These are phyloP conservation scores for Clonostachys sp. DNA, from an alignment of 2,329 filamentous ascomycete species.

Conservation along the genomic window DNA sequence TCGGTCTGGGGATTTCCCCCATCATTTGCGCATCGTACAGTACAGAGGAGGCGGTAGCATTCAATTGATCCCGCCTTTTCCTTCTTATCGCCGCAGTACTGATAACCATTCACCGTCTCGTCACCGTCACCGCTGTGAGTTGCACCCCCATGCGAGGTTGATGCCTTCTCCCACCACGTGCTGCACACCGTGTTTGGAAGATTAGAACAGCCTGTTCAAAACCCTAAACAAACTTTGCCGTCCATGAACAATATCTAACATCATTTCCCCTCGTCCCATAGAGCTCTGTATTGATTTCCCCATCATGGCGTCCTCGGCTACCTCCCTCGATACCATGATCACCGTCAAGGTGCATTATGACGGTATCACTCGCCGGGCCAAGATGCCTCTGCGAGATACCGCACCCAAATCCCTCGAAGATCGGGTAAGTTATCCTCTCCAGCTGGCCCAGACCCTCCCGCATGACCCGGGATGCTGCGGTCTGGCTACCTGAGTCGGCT, in stretches of 20 bases:
- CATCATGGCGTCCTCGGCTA: slow-evolving; percentile 3
- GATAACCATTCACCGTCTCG: not conserved
- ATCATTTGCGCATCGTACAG: not conserved
- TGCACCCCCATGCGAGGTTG: no score
- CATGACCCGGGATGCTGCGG: no score
- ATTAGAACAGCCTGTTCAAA: not conserved
- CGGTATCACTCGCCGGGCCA: slow-evolving; percentile 75
- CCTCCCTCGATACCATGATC: slow-evolving; percentile 41
- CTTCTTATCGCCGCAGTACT: slow-evolving; percentile 1
- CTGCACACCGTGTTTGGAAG: not conserved
- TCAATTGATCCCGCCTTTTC: slow-evolving; percentile 3
- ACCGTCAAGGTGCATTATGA: slow-evolving; percentile 81
- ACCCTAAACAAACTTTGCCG: not conserved
- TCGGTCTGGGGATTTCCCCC: not conserved
- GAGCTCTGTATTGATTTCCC: not conserved
- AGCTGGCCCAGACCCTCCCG: not conserved
- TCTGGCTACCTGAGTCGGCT: not conserved
- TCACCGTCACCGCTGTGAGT: not conserved
- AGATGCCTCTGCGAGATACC: slow-evolving; percentile 84
- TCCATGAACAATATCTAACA: not conserved
- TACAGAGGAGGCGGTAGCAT: not conserved
- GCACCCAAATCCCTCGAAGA: slow-evolving; percentile 67
- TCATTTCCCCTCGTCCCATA: not conserved
- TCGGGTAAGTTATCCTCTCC: slow-evolving; percentile 63
- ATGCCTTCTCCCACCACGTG: not conserved